A percentile compares a stretch with the other conserved stretches of the same genome.
Conservation (phyloP, 192 early-diverging fungal species). For the Fimicolochytrium jonesii region DNA sequence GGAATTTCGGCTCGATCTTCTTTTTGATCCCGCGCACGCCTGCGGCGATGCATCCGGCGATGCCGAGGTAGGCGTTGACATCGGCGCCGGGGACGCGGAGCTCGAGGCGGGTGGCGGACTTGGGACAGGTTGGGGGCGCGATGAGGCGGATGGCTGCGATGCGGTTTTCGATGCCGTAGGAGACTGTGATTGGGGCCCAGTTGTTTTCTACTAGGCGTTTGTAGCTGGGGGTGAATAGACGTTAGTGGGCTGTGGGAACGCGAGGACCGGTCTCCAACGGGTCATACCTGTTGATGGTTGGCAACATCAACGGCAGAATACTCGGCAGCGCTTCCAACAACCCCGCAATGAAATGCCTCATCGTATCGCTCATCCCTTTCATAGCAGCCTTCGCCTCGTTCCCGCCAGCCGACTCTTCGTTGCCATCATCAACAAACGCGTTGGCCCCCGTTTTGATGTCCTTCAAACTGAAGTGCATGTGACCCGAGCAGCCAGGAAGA, state of each 20-base stretch:
- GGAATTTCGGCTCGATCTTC: conserved; percentile 36
- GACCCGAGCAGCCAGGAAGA: conserved; percentile 76
- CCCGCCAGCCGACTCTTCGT: conserved; percentile 8
- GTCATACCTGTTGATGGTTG: conserved; percentile 70
- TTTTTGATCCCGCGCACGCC: conserved; percentile 69
- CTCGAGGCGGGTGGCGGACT: conserved; percentile 67
- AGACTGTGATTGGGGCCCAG: conserved; percentile 79
- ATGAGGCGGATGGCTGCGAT: conserved; percentile 71
- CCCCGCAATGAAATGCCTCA: conserved; percentile 30
- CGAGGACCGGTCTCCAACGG: too few species aligned
- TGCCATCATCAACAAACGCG: conserved; percentile 39
- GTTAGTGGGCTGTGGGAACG: too few species aligned
- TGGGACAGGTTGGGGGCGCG: conserved; percentile 62
- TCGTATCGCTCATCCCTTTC: neutral
- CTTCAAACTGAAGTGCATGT: conserved; percentile 70
- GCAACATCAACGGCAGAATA: conserved; percentile 68
- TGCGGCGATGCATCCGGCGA: conserved; percentile 65
- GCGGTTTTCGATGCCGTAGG: conserved; percentile 75
- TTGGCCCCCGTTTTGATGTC: conserved; percentile 43
- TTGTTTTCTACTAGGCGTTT: conserved; percentile 78
- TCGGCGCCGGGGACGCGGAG: conserved; percentile 80
- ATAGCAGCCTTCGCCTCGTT: neutral
- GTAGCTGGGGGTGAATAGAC: conserved; percentile 58
- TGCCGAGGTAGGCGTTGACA: conserved; percentile 72
- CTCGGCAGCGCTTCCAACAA: conserved; percentile 57